These are phyloP conservation scores for Carex myosuroides DNA, from an alignment of 176 grass and related monocot genomes.

Conservation along the genomic window DNA sequence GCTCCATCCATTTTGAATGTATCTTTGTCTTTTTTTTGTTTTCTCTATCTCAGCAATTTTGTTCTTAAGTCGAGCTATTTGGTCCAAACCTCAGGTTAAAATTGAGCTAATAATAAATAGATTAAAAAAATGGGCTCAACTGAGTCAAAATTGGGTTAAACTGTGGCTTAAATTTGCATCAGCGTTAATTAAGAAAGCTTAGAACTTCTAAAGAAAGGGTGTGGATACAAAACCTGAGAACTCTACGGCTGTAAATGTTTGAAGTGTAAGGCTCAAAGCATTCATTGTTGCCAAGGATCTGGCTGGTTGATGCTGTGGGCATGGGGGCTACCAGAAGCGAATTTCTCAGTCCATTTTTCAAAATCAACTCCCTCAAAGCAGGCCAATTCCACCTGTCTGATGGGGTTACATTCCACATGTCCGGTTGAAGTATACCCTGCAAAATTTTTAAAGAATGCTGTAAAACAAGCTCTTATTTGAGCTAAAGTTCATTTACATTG, in stretches of 20 bases:
- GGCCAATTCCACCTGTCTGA: slow-evolving; percentile 82
- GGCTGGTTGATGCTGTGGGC: slow-evolving; percentile 98
- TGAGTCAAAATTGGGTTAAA: not conserved
- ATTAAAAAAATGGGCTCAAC: not conserved
- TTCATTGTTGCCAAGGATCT: slow-evolving; percentile 98
- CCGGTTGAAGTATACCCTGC: slow-evolving; percentile 87
- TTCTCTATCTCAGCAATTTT: not conserved
- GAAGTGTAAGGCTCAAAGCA: slow-evolving; percentile 87
- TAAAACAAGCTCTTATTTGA: not conserved
- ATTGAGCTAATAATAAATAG: not conserved
- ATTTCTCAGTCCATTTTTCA: slow-evolving; percentile 71
- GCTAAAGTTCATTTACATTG: not conserved
- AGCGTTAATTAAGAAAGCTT: not conserved
- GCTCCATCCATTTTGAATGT: not conserved
- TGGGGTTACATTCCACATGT: slow-evolving; percentile 83
- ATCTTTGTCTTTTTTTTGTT: not conserved
- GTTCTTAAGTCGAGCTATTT: not conserved
- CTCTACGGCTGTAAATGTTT: slow-evolving; percentile 73
- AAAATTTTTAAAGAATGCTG: not conserved
- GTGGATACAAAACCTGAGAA: slow-evolving; percentile 53
- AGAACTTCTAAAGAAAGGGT: not conserved
- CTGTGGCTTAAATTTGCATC: not conserved
- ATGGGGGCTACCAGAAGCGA: slow-evolving; percentile 98
- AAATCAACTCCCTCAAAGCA: slow-evolving; percentile 57
- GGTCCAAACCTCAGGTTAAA: not conserved